A percentile compares a stretch with the other conserved stretches of the same genome.
Evolutionary conservation across 2,329 filamentous ascomycete species (phyloP).

Genomic region (Aspergillus ochraceus): DNA sequence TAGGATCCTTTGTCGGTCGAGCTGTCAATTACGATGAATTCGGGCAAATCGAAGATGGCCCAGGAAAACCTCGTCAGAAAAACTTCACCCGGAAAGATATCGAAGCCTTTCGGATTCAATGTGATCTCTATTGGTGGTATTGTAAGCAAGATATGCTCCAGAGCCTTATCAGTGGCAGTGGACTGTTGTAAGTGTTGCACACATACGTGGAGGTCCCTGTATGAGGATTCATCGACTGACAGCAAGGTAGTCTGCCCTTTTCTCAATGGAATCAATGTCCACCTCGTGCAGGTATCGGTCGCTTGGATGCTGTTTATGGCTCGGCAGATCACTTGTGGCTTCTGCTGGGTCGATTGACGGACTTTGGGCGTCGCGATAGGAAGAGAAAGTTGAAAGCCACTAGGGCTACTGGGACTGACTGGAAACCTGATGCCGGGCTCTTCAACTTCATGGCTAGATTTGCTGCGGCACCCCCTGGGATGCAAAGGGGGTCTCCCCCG

Average conservation of each 20-base stretch:
- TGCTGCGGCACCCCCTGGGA: constrained; percentile 11
- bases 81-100: constrained; percentile 61
- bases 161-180: constrained; percentile 81
- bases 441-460: constrained; percentile 39
- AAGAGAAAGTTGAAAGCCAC: constrained; percentile 72
- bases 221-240: constrained; percentile 19
- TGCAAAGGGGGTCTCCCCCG: constrained; percentile 11
- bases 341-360: constrained; percentile 73
- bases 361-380: constrained; percentile 76
- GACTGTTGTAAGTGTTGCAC: constrained; percentile 68
- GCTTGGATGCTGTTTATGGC: constrained; percentile 76
- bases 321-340: constrained; percentile 86
- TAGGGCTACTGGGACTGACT: constrained; percentile 57
- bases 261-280: constrained; percentile 82
- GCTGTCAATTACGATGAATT: constrained; percentile 59
- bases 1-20: constrained; percentile 60
- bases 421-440: constrained; percentile 56
- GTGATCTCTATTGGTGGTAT: constrained; percentile 95
- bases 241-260: constrained; percentile 67
- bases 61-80: constrained; percentile 25
- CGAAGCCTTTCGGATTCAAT: constrained; percentile 74
- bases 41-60: constrained; percentile 48
- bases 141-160: constrained; percentile 92
- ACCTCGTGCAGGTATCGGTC: constrained; percentile 77
- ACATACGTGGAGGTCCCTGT: background rate